Conservation (phyloP, 1,284 basidiomycete species). For the Earliella scabrosa region DNA sequence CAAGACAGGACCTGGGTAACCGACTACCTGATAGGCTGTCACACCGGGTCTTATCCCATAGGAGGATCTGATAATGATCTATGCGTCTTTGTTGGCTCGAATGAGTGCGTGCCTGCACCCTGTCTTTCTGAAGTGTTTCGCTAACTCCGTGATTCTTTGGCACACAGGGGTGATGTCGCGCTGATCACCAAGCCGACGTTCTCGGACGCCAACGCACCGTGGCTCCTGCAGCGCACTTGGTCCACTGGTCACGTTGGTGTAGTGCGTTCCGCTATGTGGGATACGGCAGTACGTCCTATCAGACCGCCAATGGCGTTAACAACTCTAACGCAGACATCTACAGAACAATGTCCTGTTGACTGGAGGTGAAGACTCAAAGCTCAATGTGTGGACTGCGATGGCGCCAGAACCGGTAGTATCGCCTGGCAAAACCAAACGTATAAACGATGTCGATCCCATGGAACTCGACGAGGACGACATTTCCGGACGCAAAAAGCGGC, state of each 20-base stretch:
- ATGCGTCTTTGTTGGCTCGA: slow-evolving; percentile 41
- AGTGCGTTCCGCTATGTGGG: slow-evolving; percentile 40
- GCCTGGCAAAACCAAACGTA: slow-evolving; percentile 18
- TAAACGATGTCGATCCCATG: slow-evolving; percentile 29
- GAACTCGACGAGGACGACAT: slow-evolving; percentile 33
- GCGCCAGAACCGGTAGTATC: slow-evolving; percentile 5
- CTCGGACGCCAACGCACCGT: slow-evolving; percentile 30
- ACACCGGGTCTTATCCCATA: slow-evolving; percentile 29
- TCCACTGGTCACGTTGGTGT: slow-evolving; percentile 38
- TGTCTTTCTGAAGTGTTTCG: background rate
- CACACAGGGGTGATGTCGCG: slow-evolving; percentile 40
- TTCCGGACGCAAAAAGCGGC: slow-evolving; percentile 29
- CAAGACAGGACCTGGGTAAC: slow-evolving; percentile 43
- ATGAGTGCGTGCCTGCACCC: slow-evolving; percentile 35
- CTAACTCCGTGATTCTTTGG: background rate
- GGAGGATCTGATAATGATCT: slow-evolving; percentile 36
- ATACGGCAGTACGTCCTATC: slow-evolving; percentile 34
- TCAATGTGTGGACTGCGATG: slow-evolving; percentile 38
- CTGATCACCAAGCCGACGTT: slow-evolving; percentile 34
- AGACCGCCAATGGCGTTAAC: too few relatives aligned
- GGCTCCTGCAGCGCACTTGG: slow-evolving; percentile 38
- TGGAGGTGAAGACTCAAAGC: slow-evolving; percentile 42
- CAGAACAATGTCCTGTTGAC: slow-evolving; percentile 42
- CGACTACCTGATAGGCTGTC: slow-evolving; percentile 43
- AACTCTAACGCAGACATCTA: too few relatives aligned